Evolutionary conservation across 1,284 basidiomycete genomes (phyloP).

Genomic region (Entoloma clypeatum): DNA sequence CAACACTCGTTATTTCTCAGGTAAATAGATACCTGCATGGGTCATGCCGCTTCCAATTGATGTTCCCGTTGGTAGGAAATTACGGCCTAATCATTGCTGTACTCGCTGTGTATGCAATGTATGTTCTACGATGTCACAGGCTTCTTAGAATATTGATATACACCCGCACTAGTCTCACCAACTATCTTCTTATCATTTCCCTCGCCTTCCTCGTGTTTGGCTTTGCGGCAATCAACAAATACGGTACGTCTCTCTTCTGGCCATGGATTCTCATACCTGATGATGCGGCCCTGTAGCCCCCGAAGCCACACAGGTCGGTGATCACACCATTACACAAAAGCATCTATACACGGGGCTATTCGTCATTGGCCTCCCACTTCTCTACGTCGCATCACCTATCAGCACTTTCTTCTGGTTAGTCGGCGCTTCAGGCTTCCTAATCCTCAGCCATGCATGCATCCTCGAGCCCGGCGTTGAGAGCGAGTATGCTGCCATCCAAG

Average conservation of each 20-base stretch:
- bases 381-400: conserved; percentile 67
- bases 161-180: conserved; percentile 49
- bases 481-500: conserved; percentile 79
- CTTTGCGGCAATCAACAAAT: conserved; percentile 87
- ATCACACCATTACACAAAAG: conserved; percentile 79
- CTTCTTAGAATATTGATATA: neutral
- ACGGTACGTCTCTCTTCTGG: conserved; percentile 53
- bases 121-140: conserved; percentile 29
- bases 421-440: conserved; percentile 69
- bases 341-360: conserved; percentile 78
- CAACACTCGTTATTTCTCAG: conserved; percentile 92
- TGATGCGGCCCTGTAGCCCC: conserved; percentile 41
- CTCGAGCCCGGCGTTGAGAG: conserved; percentile 89
- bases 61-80: conserved; percentile 75
- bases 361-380: conserved; percentile 71
- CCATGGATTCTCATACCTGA: neutral
- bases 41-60: neutral
- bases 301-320: conserved; percentile 78
- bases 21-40: conserved; percentile 29
- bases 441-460: conserved; percentile 77
- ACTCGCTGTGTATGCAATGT: conserved; percentile 90
- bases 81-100: conserved; percentile 81
- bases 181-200: conserved; percentile 78
- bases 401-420: conserved; percentile 77
- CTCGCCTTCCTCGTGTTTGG: conserved; percentile 89